These are phyloP conservation scores for Gigaspora rosea DNA, from an alignment of 192 early-diverging fungal species.

Conservation along the genomic window DNA sequence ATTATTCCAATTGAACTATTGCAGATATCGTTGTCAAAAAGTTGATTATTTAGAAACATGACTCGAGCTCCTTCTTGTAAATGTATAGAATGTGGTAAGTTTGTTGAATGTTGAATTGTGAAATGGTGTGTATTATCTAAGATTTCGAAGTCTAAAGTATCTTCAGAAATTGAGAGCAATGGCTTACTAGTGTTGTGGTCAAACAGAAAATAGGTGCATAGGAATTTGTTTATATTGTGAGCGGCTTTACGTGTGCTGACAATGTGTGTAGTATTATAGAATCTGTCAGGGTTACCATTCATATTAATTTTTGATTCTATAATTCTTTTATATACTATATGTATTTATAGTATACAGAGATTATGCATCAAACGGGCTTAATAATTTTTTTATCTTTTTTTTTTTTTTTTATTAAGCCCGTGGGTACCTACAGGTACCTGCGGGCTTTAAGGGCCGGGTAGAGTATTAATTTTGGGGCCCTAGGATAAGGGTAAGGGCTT, in stretches of 20 bases:
- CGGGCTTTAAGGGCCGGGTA: too few relatives aligned
- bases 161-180: too few relatives aligned
- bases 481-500: too few relatives aligned
- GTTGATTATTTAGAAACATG: neutral
- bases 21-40: neutral
- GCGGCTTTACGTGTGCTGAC: neutral
- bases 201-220: neutral
- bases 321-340: neutral
- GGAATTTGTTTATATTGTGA: neutral
- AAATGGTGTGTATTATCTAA: neutral
- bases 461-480: too few relatives aligned
- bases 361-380: too few relatives aligned
- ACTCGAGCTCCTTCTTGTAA: neutral
- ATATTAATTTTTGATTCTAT: neutral
- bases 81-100: neutral
- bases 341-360: too few relatives aligned
- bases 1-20: constrained; percentile 15
- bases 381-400: too few relatives aligned
- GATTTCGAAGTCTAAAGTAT: constrained; percentile 4
- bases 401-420: too few relatives aligned
- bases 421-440: too few relatives aligned
- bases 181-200: neutral
- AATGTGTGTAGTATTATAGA: neutral
- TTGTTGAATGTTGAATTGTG: constrained; percentile 2
- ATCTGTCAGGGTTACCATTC: neutral